phyloP scores from a whole-genome alignment of 495 filamentous ascomycete species.

The Hypoxylon cercidicola region DNA sequence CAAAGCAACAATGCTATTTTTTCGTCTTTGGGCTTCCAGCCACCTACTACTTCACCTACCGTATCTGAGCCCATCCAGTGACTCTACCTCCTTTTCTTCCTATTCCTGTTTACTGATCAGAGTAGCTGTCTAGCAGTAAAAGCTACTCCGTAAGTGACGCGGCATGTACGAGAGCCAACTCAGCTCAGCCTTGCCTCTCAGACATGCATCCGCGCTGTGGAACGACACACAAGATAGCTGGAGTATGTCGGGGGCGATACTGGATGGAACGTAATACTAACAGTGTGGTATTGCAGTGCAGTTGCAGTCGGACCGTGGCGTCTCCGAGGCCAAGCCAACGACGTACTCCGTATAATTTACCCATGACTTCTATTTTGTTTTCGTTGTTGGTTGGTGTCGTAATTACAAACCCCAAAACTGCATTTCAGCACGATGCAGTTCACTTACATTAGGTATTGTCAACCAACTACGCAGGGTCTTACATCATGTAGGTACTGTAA shows the following conservation, averaged over 20 bases:
- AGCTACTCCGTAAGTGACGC: conserved; percentile 15
- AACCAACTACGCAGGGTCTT: conserved; percentile 37
- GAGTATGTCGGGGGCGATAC: conserved; percentile 17
- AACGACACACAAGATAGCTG: conserved; percentile 18
- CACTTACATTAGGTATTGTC: conserved; percentile 23
- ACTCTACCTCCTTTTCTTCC: conserved; percentile 1
- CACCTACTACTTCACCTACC: neutral
- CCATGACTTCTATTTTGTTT: neutral
- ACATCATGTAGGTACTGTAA: conserved; percentile 33
- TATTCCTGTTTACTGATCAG: neutral
- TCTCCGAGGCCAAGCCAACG: conserved; percentile 1
- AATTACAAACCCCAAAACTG: too few species aligned
- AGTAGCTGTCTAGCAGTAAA: conserved; percentile 14
- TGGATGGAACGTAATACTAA: conserved; percentile 9
- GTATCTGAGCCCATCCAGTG: conserved; percentile 1
- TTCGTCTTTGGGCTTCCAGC: neutral
- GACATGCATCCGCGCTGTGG: conserved; percentile 25
- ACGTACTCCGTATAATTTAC: conserved; percentile 6
- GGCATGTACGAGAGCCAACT: conserved; percentile 15
- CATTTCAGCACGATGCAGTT: neutral
- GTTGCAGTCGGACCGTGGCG: conserved; percentile 6
- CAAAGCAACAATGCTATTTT: conserved; percentile 18
- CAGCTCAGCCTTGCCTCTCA: conserved; percentile 29
- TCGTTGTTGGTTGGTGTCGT: conserved; percentile 14
- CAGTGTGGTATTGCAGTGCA: conserved; percentile 11